These are phyloP conservation scores for Acer yangbiense DNA, from an alignment of 345 rosid genomes.

Conservation along the genomic window DNA sequence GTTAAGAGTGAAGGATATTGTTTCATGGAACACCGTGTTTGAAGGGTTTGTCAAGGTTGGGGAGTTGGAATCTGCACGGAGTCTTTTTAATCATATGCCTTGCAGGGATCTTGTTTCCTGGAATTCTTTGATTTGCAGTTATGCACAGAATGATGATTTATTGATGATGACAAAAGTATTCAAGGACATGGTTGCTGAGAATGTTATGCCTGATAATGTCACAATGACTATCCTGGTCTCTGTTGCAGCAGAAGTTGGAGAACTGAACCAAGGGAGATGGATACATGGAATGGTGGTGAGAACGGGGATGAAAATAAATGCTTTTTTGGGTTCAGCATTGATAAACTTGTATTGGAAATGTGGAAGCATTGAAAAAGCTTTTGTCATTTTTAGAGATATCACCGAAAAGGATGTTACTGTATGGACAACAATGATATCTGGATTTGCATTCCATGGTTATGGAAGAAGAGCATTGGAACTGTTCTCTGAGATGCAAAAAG, in stretches of 20 bases:
- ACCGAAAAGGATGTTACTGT: slow-evolving; percentile 45
- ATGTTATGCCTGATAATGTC: slow-evolving; percentile 46
- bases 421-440: slow-evolving; percentile 69
- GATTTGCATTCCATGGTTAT: slow-evolving; percentile 59
- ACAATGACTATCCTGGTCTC: slow-evolving; percentile 47
- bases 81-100: slow-evolving; percentile 47
- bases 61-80: slow-evolving; percentile 40
- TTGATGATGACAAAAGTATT: slow-evolving; percentile 34
- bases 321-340: slow-evolving; percentile 49
- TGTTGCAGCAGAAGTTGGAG: slow-evolving; percentile 43
- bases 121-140: slow-evolving; percentile 54
- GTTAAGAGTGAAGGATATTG: slow-evolving; percentile 37
- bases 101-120: slow-evolving; percentile 49
- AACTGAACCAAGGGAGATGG: slow-evolving; percentile 50
- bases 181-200: slow-evolving; percentile 36
- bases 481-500: slow-evolving; percentile 44
- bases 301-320: slow-evolving; percentile 30
- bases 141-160: slow-evolving; percentile 45
- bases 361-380: slow-evolving; percentile 46
- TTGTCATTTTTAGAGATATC: slow-evolving; percentile 36
- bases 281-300: slow-evolving; percentile 47
- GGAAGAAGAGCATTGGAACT: slow-evolving; percentile 53
- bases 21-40: slow-evolving; percentile 60
- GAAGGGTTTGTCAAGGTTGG: slow-evolving; percentile 52
- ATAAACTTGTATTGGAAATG: slow-evolving; percentile 64